Conservation (phyloP, 768 basidiomycete genomes). For the Tricholoma bakamatsutake region DNA sequence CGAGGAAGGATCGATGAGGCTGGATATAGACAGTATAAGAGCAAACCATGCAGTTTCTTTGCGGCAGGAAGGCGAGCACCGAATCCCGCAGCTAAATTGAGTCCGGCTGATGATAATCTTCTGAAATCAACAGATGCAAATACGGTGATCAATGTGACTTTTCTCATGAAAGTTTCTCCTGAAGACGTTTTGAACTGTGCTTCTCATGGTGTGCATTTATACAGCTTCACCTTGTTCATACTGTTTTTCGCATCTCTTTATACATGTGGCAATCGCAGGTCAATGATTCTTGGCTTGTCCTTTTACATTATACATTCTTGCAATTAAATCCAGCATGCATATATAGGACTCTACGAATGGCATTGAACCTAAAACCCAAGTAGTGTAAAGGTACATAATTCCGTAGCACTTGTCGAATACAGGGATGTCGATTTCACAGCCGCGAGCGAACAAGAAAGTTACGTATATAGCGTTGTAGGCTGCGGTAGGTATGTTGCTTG, state of each 20-base stretch:
- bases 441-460: too few species aligned
- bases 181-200: constrained; percentile 10
- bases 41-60: constrained; percentile 89
- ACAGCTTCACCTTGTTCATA: background rate
- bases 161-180: constrained; percentile 51
- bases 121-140: constrained; percentile 71
- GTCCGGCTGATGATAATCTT: constrained; percentile 36
- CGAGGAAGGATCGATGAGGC: constrained; percentile 46
- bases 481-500: too few species aligned
- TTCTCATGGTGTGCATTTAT: background rate
- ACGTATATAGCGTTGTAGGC: too few species aligned
- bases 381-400: background rate
- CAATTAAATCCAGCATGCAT: background rate
- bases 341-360: background rate
- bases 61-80: constrained; percentile 88
- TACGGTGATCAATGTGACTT: constrained; percentile 87
- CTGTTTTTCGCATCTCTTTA: background rate
- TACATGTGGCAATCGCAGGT: background rate
- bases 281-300: background rate
- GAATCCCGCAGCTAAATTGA: constrained; percentile 31
- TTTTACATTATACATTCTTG: constrained; percentile 1
- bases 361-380: background rate
- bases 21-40: constrained; percentile 74
- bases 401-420: background rate
- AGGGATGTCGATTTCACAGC: too few species aligned